Evolutionary conservation across 1,284 basidiomycete species (phyloP).

Genomic region (Trametes sp.): DNA sequence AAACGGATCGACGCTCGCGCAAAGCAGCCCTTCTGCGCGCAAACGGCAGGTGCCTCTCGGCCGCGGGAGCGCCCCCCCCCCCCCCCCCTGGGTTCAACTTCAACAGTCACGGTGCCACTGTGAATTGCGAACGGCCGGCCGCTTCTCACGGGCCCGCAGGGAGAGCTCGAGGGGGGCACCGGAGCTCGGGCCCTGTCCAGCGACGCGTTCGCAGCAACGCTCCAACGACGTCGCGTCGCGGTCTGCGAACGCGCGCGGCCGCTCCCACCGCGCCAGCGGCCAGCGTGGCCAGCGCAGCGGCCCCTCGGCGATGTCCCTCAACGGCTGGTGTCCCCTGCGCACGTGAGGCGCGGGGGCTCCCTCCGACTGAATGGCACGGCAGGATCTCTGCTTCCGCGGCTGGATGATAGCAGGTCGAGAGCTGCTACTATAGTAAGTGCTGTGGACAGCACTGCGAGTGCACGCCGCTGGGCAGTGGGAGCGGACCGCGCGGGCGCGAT

Average conservation of each 20-base stretch:
- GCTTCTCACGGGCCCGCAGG: slow-evolving; percentile 11
- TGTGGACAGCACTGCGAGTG: not conserved
- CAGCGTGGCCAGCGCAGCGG: no score
- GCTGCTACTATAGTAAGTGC: no score
- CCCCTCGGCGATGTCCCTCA: slow-evolving; percentile 2
- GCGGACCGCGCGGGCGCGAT: not conserved
- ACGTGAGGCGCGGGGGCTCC: slow-evolving; percentile 16
- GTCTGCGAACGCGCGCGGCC: not conserved
- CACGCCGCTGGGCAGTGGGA: not conserved
- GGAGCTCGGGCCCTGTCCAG: slow-evolving; percentile 17
- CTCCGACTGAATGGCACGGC: slow-evolving; percentile 11
- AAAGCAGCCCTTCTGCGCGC: slow-evolving; percentile 15
- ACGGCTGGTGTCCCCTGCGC: slow-evolving; percentile 8
- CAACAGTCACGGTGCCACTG: not conserved
- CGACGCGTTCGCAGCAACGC: not conserved
- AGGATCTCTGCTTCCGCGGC: slow-evolving; percentile 8
- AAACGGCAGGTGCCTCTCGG: slow-evolving; percentile 13
- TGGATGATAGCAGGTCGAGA: no score
- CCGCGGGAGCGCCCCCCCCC: no score
- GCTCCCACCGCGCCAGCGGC: not conserved
- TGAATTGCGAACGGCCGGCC: not conserved
- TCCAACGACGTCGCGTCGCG: slow-evolving; percentile 4
- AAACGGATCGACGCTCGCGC: slow-evolving; percentile 23
- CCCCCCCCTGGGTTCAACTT: no score
- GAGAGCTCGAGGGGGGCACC: not conserved